Conservation (phyloP, 1,284 basidiomycete genomes). For the Leccinum subspadiceum region DNA sequence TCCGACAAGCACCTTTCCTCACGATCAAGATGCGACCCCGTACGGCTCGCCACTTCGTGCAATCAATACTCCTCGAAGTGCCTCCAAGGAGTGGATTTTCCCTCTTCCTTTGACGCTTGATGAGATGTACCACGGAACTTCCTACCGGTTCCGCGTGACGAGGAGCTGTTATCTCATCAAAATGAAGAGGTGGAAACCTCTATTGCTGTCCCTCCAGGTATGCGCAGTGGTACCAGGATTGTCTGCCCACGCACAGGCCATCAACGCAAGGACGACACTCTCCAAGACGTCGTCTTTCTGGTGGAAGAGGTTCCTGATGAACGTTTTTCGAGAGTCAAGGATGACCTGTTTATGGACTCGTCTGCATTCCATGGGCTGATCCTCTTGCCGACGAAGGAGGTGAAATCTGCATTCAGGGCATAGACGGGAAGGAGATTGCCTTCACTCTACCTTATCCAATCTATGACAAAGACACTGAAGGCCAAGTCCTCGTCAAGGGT, state of each 20-base stretch:
- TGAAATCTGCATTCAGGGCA: constrained; percentile 57
- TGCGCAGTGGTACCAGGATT: constrained; percentile 72
- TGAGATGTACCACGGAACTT: constrained; percentile 81
- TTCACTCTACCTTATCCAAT: constrained; percentile 64
- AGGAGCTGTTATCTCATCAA: constrained; percentile 58
- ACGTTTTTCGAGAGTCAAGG: constrained; percentile 65
- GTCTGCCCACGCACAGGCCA: constrained; percentile 76
- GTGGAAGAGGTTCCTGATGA: constrained; percentile 74
- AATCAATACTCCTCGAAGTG: constrained; percentile 35
- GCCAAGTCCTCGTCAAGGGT: constrained; percentile 58
- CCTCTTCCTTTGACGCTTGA: constrained; percentile 79
- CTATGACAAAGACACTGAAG: constrained; percentile 60
- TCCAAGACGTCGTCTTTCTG: constrained; percentile 78
- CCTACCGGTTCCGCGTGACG: constrained; percentile 79
- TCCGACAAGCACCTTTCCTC: constrained; percentile 16
- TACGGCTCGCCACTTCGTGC: constrained; percentile 37
- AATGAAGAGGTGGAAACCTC: constrained; percentile 76
- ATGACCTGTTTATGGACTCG: constrained; percentile 66
- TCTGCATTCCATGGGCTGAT: constrained; percentile 72
- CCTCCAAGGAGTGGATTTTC: constrained; percentile 54
- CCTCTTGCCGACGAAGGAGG: constrained; percentile 50
- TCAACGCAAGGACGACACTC: constrained; percentile 66
- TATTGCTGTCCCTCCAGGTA: constrained; percentile 73
- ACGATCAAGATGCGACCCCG: constrained; percentile 34
- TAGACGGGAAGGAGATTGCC: constrained; percentile 67